phyloP scores from a whole-genome alignment of 495 filamentous ascomycete genomes.

The Collariella sp. region DNA sequence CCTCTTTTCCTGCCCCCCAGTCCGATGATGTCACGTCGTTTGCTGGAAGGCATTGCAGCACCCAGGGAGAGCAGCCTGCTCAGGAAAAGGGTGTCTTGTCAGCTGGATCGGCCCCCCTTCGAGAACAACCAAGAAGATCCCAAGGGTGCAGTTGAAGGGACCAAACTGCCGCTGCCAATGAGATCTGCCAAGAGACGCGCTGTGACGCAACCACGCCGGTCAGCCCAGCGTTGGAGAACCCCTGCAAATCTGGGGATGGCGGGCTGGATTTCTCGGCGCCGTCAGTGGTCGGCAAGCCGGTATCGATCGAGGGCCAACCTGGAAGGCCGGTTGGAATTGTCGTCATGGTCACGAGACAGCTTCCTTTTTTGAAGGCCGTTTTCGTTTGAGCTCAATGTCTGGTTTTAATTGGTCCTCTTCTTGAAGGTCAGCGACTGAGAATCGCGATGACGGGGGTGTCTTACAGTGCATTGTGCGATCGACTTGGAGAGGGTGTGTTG shows the following conservation, averaged over 20 bases:
- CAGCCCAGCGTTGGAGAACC: not conserved
- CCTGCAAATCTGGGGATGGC: not conserved
- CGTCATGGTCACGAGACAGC: conserved; percentile 1
- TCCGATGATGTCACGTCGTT: conserved; percentile 3
- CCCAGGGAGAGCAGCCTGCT: not conserved
- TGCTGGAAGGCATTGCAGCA: not conserved
- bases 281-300: not conserved
- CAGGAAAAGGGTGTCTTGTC: not conserved
- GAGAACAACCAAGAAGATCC: not conserved
- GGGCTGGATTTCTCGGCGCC: not conserved
- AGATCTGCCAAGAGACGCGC: not conserved
- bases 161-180: not conserved
- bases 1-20: not conserved
- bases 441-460: no score
- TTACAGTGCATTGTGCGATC: no score
- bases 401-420: no score
- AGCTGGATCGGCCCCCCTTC: not conserved
- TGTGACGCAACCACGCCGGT: conserved; percentile 4
- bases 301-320: not conserved
- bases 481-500: no score
- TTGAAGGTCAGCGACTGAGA: no score
- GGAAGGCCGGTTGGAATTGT: not conserved
- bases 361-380: not conserved
- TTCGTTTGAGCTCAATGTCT: not conserved
- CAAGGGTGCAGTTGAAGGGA: not conserved